phyloP scores from a whole-genome alignment of 164 flowering plant species.

The Nelumbo lutea region DNA sequence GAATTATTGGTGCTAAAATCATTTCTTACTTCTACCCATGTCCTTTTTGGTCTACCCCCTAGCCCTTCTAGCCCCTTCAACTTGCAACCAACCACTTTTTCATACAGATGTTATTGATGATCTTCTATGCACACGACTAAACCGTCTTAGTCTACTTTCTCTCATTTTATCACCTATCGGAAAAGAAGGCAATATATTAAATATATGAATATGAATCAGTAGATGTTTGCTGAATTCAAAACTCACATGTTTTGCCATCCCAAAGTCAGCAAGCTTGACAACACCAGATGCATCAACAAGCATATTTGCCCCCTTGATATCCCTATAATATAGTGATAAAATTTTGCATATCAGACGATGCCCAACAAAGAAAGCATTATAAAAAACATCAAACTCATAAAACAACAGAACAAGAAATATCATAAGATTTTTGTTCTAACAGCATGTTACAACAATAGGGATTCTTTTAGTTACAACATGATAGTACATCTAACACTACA shows the following conservation, averaged over 20 bases:
- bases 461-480: too few species aligned
- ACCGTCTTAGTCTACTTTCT: too few species aligned
- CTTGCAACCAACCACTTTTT: too few species aligned
- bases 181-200: neutral
- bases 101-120: too few species aligned
- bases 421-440: neutral
- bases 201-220: too few species aligned
- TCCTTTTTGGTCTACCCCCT: too few species aligned
- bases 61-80: too few species aligned
- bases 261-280: constrained; percentile 98
- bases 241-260: constrained; percentile 97
- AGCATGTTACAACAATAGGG: neutral
- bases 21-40: too few species aligned
- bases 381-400: neutral
- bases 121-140: too few species aligned
- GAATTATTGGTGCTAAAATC: too few species aligned
- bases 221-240: neutral
- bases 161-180: too few species aligned
- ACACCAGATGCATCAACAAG: constrained; percentile 91
- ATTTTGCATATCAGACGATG: neutral
- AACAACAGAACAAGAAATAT: neutral
- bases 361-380: neutral
- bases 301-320: constrained; percentile 93
- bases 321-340: constrained; percentile 41
- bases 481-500: too few species aligned